Evolutionary conservation across 371 early-diverging fungal species (phyloP).

Genomic region (Mortierella sp.): DNA sequence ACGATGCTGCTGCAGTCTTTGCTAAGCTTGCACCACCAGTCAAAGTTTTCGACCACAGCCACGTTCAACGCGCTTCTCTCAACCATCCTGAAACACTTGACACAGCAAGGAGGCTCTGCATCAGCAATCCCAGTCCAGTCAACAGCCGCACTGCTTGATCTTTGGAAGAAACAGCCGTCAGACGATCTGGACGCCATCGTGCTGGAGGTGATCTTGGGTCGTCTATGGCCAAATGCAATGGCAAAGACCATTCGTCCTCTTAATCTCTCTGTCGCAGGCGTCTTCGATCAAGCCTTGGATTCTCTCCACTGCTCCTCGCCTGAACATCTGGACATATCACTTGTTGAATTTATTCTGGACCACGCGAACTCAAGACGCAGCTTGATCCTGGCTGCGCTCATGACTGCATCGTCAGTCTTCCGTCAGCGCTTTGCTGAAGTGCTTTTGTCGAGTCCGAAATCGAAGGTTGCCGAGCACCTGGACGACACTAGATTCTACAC

Average conservation of each 20-base stretch:
- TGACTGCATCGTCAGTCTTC: constrained; percentile 30
- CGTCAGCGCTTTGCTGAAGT: constrained; percentile 26
- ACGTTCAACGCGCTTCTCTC: constrained; percentile 47
- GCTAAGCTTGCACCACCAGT: constrained; percentile 26
- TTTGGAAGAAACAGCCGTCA: constrained; percentile 55
- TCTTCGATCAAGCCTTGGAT: constrained; percentile 40
- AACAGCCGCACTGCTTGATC: constrained; percentile 32
- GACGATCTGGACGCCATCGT: constrained; percentile 54
- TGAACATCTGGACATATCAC: constrained; percentile 21
- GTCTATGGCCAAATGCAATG: constrained; percentile 49
- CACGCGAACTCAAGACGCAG: constrained; percentile 26
- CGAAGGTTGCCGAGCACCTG: constrained; percentile 2
- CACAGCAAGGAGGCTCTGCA: constrained; percentile 31
- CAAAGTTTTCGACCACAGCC: constrained; percentile 26
- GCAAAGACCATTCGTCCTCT: constrained; percentile 16
- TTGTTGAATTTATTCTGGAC: constrained; percentile 43
- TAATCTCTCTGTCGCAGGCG: constrained; percentile 24
- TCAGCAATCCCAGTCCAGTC: constrained; percentile 41
- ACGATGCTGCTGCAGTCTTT: constrained; percentile 39
- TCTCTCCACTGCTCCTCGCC: constrained; percentile 21
- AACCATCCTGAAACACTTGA: constrained; percentile 31
- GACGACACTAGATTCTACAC: constrained; percentile 21
- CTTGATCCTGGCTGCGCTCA: constrained; percentile 38
- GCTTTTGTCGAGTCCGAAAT: constrained; percentile 6
- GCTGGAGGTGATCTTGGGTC: constrained; percentile 27